Conservation (phyloP, 2,329 filamentous ascomycete species). For the Botrytis pseudocinerea region DNA sequence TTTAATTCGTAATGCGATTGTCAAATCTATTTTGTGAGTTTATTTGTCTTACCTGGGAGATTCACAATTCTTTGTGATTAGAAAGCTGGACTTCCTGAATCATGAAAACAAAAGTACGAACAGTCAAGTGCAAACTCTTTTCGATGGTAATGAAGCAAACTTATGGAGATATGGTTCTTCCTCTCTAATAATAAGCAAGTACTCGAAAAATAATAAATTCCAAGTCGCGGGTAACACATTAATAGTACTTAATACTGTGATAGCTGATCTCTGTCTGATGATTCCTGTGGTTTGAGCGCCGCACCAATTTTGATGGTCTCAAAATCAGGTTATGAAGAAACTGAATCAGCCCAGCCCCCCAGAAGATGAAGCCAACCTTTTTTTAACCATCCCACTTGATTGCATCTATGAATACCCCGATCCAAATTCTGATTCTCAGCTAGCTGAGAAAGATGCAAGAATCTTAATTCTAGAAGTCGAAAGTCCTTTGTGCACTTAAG, state of each 20-base stretch:
- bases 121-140: neutral
- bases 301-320: neutral
- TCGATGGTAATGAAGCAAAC: neutral
- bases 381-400: neutral
- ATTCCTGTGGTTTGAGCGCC: neutral
- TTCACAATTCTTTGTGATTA: neutral
- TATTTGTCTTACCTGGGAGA: neutral
- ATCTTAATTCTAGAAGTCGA: neutral
- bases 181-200: neutral
- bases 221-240: neutral
- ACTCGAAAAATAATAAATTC: neutral
- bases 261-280: neutral
- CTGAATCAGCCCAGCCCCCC: neutral
- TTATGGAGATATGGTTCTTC: fast-evolving
- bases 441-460: neutral
- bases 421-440: neutral
- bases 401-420: neutral
- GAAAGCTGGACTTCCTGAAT: too few species aligned
- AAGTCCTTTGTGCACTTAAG: neutral
- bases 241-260: neutral
- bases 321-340: neutral
- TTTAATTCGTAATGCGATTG: neutral
- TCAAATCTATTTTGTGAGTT: neutral
- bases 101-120: neutral
- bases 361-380: neutral